A percentile compares a stretch with the other conserved stretches of the same genome.
Conservation (phyloP, 148 eudicot genomes). For the Fagopyrum homotropicum region DNA sequence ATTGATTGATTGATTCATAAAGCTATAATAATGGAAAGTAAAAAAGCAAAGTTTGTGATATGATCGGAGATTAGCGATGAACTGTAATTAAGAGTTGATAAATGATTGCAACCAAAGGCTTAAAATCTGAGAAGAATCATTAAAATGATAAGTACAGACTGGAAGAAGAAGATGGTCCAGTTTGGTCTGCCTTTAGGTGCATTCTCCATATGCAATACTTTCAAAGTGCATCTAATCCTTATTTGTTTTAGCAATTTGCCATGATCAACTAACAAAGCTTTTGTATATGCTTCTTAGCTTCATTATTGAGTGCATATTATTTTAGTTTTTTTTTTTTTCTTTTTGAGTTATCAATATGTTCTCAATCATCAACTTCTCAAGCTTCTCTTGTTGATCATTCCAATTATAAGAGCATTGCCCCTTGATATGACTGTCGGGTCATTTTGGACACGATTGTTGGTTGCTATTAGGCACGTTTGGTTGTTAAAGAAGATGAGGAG, state of each 20-base stretch:
- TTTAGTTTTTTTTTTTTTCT: background rate
- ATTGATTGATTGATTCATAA: background rate
- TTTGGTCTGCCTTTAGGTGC: conserved; percentile 11
- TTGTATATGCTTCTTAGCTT: background rate
- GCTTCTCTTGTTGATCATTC: background rate
- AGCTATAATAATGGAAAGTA: background rate
- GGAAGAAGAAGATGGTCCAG: conserved; percentile 9
- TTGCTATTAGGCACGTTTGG: conserved; percentile 5
- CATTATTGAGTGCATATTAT: background rate
- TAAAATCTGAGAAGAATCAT: conserved; percentile 5
- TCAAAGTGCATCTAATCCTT: background rate
- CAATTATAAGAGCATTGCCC: background rate
- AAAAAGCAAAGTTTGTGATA: background rate
- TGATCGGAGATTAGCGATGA: background rate
- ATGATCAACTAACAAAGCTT: conserved; percentile 7
- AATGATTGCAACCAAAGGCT: conserved; percentile 6
- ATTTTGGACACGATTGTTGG: conserved; percentile 4
- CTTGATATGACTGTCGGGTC: conserved; percentile 8
- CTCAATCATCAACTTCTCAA: conserved; percentile 2
- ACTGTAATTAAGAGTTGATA: background rate
- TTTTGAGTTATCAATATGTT: conserved; percentile 1
- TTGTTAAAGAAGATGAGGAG: background rate
- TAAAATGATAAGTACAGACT: conserved; percentile 12
- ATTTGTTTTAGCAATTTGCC: background rate
- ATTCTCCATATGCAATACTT: conserved; percentile 11